phyloP scores from a whole-genome alignment of 129 eudicot species.

The Flaveria trinervia region DNA sequence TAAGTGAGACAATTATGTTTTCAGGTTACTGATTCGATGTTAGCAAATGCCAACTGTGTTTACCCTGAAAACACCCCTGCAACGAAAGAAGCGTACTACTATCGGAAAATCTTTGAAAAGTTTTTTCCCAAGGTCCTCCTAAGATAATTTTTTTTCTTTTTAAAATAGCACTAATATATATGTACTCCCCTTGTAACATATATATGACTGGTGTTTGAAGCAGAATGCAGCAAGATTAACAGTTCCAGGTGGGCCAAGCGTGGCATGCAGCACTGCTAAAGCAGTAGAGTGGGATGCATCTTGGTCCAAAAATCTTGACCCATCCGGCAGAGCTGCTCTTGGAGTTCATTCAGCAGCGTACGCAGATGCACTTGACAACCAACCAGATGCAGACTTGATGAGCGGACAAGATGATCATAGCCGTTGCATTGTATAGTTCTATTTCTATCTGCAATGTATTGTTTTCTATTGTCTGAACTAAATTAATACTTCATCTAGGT shows the following conservation, averaged over 20 bases:
- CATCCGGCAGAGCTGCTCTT: conserved; percentile 97
- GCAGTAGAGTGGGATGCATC: conserved; percentile 99
- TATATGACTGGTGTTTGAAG: neutral
- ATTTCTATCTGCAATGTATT: conserved; percentile 5
- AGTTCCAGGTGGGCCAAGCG: conserved; percentile 95
- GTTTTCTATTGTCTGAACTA: neutral
- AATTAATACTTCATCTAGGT: neutral
- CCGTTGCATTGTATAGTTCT: neutral
- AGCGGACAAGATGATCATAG: neutral
- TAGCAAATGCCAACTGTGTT: too few species aligned
- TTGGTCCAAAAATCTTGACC: conserved; percentile 94
- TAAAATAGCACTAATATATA: neutral
- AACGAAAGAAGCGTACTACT: conserved; percentile 88
- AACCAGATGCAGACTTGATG: conserved; percentile 28
- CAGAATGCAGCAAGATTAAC: conserved; percentile 94
- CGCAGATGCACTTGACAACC: conserved; percentile 28
- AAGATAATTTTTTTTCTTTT: conserved; percentile 24
- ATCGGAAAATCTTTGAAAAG: conserved; percentile 49
- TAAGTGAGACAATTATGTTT: neutral
- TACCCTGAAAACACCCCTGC: conserved; percentile 86
- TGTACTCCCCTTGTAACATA: neutral
- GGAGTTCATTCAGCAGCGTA: conserved; percentile 96
- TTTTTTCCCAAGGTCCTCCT: conserved; percentile 23
- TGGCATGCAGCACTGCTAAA: conserved; percentile 97
- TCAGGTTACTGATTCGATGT: too few species aligned